Conservation (phyloP, 140 eudicot genomes). For the Stevia rebaudiana region DNA sequence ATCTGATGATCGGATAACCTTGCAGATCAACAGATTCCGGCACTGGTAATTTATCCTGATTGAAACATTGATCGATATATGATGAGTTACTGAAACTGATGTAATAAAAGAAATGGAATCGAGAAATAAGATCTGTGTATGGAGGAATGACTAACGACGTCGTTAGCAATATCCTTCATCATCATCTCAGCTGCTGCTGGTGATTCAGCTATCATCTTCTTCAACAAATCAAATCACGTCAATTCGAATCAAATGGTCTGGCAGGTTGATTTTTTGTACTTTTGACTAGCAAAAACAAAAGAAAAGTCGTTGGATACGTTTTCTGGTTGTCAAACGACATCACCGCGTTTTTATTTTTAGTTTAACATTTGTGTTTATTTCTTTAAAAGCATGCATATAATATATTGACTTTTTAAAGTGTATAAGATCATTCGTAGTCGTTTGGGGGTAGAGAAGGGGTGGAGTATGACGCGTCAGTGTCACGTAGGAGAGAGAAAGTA, state of each 20-base stretch:
- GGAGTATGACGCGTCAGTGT: too few relatives aligned
- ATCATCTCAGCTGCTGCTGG: not conserved
- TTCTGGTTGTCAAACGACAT: not conserved
- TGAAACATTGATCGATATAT: not conserved
- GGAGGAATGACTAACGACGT: conserved; percentile 12
- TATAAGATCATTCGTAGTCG: too few relatives aligned
- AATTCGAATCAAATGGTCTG: not conserved
- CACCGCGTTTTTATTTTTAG: not conserved
- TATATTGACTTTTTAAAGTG: too few relatives aligned
- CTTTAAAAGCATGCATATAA: not conserved
- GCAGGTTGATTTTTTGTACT: not conserved
- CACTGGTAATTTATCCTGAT: conserved; percentile 40
- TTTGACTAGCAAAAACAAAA: not conserved
- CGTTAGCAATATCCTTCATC: not conserved
- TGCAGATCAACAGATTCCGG: conserved; percentile 39
- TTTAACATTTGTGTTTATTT: too few relatives aligned
- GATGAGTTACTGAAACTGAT: not conserved
- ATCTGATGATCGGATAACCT: conserved; percentile 56
- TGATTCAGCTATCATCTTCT: conserved; percentile 7
- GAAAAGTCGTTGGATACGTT: conserved; percentile 20
- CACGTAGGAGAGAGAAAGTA: too few relatives aligned
- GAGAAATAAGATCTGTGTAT: not conserved
- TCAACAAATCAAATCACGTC: not conserved
- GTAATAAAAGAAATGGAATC: not conserved
- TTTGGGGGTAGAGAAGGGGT: too few relatives aligned